Evolutionary conservation across 257 asterid species (phyloP).

Genomic region (Solanum ossicruentum): DNA sequence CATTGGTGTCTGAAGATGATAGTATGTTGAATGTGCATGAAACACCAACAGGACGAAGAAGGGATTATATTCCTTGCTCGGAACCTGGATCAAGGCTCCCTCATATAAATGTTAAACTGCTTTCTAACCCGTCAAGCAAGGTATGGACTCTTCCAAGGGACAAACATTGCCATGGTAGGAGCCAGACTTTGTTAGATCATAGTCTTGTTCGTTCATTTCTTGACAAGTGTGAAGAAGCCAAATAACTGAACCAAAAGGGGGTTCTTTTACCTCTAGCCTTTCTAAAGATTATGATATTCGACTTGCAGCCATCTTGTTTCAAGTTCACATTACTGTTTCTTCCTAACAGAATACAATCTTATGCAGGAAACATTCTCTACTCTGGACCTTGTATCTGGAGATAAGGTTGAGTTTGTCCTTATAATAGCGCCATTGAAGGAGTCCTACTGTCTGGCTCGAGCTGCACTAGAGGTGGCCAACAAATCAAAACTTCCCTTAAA

Average conservation of each 20-base stretch:
- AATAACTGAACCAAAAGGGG: background rate
- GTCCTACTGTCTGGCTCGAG: conserved; percentile 57
- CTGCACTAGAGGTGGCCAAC: conserved; percentile 56
- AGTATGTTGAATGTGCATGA: conserved; percentile 16
- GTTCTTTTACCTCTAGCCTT: background rate
- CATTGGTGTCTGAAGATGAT: conserved; percentile 37
- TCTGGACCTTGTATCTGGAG: conserved; percentile 53
- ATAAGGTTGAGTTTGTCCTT: conserved; percentile 59
- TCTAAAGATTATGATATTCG: background rate
- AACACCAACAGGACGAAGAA: conserved; percentile 71
- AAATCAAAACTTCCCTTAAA: conserved; percentile 33
- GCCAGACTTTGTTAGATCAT: background rate
- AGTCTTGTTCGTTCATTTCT: background rate
- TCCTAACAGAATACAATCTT: background rate
- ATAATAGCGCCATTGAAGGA: conserved; percentile 62
- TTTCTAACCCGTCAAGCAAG: conserved; percentile 27
- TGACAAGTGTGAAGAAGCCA: background rate
- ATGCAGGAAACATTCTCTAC: conserved; percentile 55
- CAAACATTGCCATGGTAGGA: background rate
- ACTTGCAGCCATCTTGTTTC: background rate
- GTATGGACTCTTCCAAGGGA: conserved; percentile 15
- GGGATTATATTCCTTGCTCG: conserved; percentile 69
- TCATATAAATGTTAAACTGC: conserved; percentile 49
- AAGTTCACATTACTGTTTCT: background rate
- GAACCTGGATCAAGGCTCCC: conserved; percentile 81